Base-by-base conservation (phyloP, 2,329 filamentous ascomycete species). In the Dryadomyces sulphureus region DNA sequence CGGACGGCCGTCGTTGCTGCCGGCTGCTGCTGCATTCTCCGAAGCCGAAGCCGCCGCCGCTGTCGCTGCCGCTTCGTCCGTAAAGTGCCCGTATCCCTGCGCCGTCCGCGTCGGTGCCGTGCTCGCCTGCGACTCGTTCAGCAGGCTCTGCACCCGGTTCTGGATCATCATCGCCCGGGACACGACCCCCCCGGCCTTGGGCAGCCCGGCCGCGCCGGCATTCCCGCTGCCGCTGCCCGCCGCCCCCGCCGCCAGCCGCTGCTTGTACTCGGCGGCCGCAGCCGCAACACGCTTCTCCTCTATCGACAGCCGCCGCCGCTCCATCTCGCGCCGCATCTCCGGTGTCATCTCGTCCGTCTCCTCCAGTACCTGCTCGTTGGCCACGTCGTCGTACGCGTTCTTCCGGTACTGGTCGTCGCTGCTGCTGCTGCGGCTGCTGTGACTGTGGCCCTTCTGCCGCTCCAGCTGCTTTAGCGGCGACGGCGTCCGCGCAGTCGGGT, bases 281-380 rank as follows among this genome's bases (percentile, higher is more conserved):
- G 81, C 81, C 41, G 86, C 87, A 2, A 98, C 92, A 3, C 92
- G 77, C 56, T 79, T 81, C 62, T 98, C 92, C 65, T 98, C 92
- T 57, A 92, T 81, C 17, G 81, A 82, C 2, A 95, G 71, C 46
- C 81, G 77, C 45, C 80, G 71, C 19, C 89, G 80, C 62, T 98
- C 92, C 16, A 94, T 70, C 59, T 98, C 92, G 27, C 92, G 81
- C 43, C 86, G 80, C 69, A 92, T 84, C 61, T 96, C 90, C 0
- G 90, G 86, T 0, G 86, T 79, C 57, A 94, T 63, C 45, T 85
- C 77, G 49, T 87, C 80, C 1, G 72, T 72, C 43, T 85, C 79
- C 22, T 80, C 75, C 14, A 77, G 65, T 1, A 73, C 70, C 40
- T 74, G 68, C 6, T 79, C 77, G 53, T 83, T 32, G 27, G 27